These are phyloP conservation scores for Cutaneotrichosporon spelunceum DNA, from an alignment of 1,284 basidiomycete species.

Conservation along the genomic window DNA sequence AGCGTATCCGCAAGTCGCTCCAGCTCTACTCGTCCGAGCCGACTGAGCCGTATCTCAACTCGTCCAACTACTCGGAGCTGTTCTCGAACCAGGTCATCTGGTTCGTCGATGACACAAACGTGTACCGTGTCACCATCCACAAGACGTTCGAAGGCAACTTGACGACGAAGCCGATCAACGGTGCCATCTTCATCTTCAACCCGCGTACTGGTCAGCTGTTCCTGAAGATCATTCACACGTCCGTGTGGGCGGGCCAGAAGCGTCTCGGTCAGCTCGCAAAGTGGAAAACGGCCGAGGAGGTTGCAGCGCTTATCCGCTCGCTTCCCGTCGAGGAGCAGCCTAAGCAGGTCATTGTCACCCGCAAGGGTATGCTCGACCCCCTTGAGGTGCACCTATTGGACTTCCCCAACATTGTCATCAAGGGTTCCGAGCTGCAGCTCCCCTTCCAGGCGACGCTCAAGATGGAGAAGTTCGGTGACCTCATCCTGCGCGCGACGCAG, in stretches of 20 bases:
- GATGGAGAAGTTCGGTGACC: conserved; percentile 99
- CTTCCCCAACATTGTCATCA: conserved; percentile 99
- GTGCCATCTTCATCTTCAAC: conserved; percentile 99
- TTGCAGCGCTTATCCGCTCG: conserved; percentile 93
- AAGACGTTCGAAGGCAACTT: conserved; percentile 99
- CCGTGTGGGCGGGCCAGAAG: conserved; percentile 99
- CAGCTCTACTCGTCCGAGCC: conserved; percentile 99
- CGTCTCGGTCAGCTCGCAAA: conserved; percentile 99
- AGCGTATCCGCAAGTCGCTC: conserved; percentile 97
- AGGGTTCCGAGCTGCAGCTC: conserved; percentile 94
- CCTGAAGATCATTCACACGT: conserved; percentile 98
- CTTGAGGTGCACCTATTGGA: conserved; percentile 97
- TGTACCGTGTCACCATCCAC: conserved; percentile 99
- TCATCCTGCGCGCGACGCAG: conserved; percentile 63
- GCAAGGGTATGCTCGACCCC: conserved; percentile 99
- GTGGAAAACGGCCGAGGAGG: conserved; percentile 98
- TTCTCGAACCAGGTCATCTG: conserved; percentile 99
- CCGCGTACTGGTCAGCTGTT: conserved; percentile 97
- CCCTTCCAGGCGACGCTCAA: conserved; percentile 99
- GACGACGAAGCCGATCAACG: conserved; percentile 99
- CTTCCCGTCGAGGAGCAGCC: conserved; percentile 98
- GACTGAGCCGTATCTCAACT: conserved; percentile 95
- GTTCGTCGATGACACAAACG: conserved; percentile 99
- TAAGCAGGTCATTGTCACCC: conserved; percentile 98
- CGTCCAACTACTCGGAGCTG: conserved; percentile 84